Conservation (phyloP, 2,329 filamentous ascomycete species). For the Fonsecaea erecta region DNA sequence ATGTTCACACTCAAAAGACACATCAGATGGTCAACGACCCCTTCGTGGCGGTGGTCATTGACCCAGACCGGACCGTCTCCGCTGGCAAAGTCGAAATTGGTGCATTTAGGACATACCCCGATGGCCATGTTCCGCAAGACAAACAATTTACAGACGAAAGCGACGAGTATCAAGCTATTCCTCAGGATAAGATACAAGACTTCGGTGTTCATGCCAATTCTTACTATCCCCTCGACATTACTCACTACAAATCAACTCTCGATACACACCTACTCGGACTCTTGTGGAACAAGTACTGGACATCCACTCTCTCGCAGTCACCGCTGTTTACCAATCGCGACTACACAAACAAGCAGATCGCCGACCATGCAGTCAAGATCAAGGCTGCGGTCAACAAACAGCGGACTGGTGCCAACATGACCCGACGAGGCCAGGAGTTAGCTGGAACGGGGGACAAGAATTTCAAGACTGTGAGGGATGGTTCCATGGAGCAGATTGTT, state of each 20-base stretch:
- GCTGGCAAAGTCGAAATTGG: conserved; percentile 97
- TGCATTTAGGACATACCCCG: conserved; percentile 89
- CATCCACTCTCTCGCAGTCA: conserved; percentile 89
- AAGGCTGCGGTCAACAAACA: conserved; percentile 62
- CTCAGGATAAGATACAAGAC: conserved; percentile 90
- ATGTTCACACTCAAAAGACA: conserved; percentile 83
- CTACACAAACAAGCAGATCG: conserved; percentile 89
- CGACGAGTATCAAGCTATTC: conserved; percentile 66
- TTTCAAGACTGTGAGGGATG: conserved; percentile 46
- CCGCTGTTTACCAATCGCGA: conserved; percentile 91
- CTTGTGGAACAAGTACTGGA: conserved; percentile 99
- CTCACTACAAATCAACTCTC: conserved; percentile 91
- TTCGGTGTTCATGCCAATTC: conserved; percentile 89
- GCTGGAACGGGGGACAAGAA: conserved; percentile 37
- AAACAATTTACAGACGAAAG: conserved; percentile 48
- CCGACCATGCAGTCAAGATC: conserved; percentile 83
- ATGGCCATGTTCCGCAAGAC: conserved; percentile 66
- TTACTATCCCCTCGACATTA: conserved; percentile 90
- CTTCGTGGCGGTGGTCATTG: conserved; percentile 93
- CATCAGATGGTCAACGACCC: conserved; percentile 88
- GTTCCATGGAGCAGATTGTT: conserved; percentile 58
- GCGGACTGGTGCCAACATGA: conserved; percentile 31
- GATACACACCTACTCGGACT: conserved; percentile 84
- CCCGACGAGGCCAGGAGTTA: conserved; percentile 34
- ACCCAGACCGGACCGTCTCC: conserved; percentile 92